Evolutionary conservation across 1,139 yeast species (phyloP).

Genomic region (Geotrichum klebahnii): DNA sequence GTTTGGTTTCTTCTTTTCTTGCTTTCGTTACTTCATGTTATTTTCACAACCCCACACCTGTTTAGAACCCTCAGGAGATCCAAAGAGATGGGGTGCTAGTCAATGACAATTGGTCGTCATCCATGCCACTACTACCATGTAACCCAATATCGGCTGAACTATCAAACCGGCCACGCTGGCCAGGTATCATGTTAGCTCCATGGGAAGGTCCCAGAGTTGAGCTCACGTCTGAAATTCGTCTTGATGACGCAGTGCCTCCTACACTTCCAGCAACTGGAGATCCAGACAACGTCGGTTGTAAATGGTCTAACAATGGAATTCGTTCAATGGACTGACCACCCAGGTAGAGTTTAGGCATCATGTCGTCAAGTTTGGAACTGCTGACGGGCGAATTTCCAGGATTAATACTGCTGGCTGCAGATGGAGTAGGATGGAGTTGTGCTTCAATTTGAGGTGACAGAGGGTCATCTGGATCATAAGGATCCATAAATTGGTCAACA

Average conservation of each 20-base stretch:
- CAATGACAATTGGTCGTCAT: conserved; percentile 13
- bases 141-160: conserved; percentile 12
- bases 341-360: conserved; percentile 11
- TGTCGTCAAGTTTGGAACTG: conserved; percentile 5
- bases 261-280: too few species aligned
- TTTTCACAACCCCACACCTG: background rate
- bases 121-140: background rate
- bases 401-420: conserved; percentile 2
- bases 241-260: background rate
- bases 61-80: conserved; percentile 6
- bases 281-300: too few species aligned
- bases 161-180: conserved; percentile 7
- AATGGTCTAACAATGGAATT: conserved; percentile 10
- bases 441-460: too few species aligned
- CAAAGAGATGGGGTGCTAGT: conserved; percentile 10
- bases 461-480: conserved; percentile 9
- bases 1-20: too few species aligned
- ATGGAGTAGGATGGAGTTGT: background rate
- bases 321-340: conserved; percentile 8
- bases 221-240: conserved; percentile 5
- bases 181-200: background rate
- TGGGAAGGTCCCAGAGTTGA: background rate
- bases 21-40: background rate
- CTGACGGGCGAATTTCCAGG: background rate
- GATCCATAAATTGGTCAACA: conserved; percentile 11